Percentiles rank a stretch among this genome's conserved stretches.
phyloP scores from a whole-genome alignment of 441 rosid species.

The Populus trichocarpa region DNA sequence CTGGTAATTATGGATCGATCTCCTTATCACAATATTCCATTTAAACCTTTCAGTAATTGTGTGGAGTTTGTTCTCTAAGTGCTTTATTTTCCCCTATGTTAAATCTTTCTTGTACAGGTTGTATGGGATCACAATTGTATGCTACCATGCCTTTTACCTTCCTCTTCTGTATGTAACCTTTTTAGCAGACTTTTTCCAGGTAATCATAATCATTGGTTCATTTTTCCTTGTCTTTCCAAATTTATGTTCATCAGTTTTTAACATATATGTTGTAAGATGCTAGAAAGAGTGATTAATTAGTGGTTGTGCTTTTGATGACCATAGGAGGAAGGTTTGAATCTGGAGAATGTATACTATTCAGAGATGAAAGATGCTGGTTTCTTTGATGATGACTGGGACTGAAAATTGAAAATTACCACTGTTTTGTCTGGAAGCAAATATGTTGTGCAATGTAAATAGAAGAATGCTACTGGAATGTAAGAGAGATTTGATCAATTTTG shows the following conservation, averaged over 20 bases:
- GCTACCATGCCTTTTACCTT: conserved; percentile 83
- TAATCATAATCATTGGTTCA: conserved; percentile 15
- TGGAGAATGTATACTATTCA: conserved; percentile 85
- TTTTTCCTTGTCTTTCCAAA: background rate
- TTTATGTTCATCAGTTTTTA: background rate
- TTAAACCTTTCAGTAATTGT: background rate
- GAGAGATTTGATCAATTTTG: background rate
- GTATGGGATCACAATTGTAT: conserved; percentile 55
- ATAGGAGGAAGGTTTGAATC: conserved; percentile 79
- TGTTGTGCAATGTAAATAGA: conserved; percentile 27
- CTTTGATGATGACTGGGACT: conserved; percentile 88
- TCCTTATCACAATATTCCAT: conserved; percentile 1
- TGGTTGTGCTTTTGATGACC: conserved; percentile 13
- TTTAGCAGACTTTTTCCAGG: conserved; percentile 94
- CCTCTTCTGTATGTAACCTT: conserved; percentile 79
- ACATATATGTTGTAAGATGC: background rate
- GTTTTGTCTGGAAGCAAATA: background rate
- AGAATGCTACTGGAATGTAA: background rate
- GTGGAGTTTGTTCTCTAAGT: conserved; percentile 1
- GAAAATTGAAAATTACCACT: conserved; percentile 16
- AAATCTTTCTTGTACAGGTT: conserved; percentile 49
- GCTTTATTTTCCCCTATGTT: background rate
- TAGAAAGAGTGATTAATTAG: background rate
- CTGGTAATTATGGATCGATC: conserved; percentile 48
- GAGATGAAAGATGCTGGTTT: conserved; percentile 97